Base-by-base conservation (phyloP, 1,284 basidiomycete species). In the Takashimella tepidaria region DNA sequence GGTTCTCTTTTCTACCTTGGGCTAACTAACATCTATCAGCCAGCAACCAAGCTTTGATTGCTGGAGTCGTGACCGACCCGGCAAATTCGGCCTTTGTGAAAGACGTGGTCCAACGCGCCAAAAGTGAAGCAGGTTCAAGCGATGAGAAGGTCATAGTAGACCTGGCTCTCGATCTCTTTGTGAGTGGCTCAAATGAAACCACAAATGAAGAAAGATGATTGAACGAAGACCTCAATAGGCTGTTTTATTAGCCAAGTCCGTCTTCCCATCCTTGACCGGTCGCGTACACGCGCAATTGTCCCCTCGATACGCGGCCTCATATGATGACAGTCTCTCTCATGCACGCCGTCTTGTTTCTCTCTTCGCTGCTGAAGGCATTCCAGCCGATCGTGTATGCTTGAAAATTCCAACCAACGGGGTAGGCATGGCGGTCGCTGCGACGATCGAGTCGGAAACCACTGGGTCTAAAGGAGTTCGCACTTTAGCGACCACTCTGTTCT, bases 371-470 rank as follows among this genome's bases (percentile, higher is more conserved):
- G 54, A 56, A 23, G 59, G 59, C n/a, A 56, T 61, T 41, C 53
- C 56, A 4, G 47, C 50, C 4, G 27, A 25, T 5, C 59, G 67
- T 5, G 62, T 62, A 53, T 68, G 66, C 55, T 64, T 68, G 60
- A 68, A 68, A 57, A 63, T 69, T 50, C 67, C 66, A 31, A 49
- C 58, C 24, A 69, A 66, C 1, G 64, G 66, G 4, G 49, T 64
- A 3, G 66, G 63, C n/a, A 63, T 69, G 61, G 53, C 52, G 12
- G 67, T 64, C 23, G 57, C 63, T 22, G 45, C 16, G 19, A 16
- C 26, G 3, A 49, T 55, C 22, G 51, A 61, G 47, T 54, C 57
- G 24, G 42, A 45, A 13, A 16, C 31, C 8, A 8, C 16, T 8
- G 10, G 16, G 16, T 37, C 16, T 16, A 16, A 16, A 8, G 63